phyloP scores from a whole-genome alignment of 176 grass and related monocot genomes.

The Bromus sterilis region DNA sequence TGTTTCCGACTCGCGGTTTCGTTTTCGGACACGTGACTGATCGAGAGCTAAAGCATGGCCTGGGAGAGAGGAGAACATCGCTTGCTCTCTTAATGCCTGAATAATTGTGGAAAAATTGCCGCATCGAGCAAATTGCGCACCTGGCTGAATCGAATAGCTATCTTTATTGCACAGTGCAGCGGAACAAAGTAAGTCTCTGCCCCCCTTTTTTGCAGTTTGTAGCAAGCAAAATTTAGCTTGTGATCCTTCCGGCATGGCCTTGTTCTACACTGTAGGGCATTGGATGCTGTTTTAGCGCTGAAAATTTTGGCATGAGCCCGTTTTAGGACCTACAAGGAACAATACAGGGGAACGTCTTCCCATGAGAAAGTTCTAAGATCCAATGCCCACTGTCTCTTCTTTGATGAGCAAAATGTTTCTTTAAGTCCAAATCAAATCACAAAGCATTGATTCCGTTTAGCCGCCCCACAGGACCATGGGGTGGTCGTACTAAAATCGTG shows the following conservation, averaged over 20 bases:
- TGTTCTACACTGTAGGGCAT: constrained; percentile 33
- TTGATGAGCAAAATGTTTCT: constrained; percentile 20
- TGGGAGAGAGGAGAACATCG: neutral
- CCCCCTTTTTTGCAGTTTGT: constrained; percentile 5
- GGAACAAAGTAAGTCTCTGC: constrained; percentile 23
- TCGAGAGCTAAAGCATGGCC: neutral
- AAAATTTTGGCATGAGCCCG: neutral
- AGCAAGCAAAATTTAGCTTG: constrained; percentile 12
- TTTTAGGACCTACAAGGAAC: neutral
- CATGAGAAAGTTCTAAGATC: constrained; percentile 21
- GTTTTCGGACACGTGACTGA: constrained; percentile 41
- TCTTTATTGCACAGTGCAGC: constrained; percentile 18
- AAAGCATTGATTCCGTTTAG: constrained; percentile 34
- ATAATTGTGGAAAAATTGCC: constrained; percentile 18
- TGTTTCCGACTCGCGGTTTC: neutral
- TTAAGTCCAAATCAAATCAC: constrained; percentile 44
- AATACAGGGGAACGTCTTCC: neutral
- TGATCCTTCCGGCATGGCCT: neutral
- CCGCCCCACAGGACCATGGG: constrained; percentile 16
- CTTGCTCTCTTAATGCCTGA: constrained; percentile 19
- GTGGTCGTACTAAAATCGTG: neutral
- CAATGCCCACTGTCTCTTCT: constrained; percentile 49
- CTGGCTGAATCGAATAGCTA: constrained; percentile 17
- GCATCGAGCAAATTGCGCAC: constrained; percentile 15
- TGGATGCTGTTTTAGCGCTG: constrained; percentile 29